Evolutionary conservation across 192 early-diverging fungal genomes (phyloP).

Genomic region (Radiomyces spectabilis): DNA sequence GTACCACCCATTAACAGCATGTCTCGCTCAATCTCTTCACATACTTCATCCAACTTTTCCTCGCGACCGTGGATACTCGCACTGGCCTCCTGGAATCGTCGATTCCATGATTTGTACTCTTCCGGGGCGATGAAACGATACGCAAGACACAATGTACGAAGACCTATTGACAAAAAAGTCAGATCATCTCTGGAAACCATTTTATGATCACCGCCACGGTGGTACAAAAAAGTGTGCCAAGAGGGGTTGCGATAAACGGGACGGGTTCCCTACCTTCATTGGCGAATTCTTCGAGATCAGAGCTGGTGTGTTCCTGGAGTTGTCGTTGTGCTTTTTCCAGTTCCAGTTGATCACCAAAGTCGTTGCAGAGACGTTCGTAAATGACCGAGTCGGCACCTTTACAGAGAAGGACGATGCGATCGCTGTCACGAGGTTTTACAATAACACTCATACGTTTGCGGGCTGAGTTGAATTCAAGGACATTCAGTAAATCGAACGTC

Average conservation of each 20-base stretch:
- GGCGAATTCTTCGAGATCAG: conserved; percentile 83
- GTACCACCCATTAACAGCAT: conserved; percentile 88
- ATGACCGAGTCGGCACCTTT: conserved; percentile 96
- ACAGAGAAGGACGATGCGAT: conserved; percentile 68
- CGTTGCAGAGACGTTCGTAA: conserved; percentile 58
- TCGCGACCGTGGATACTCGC: conserved; percentile 75
- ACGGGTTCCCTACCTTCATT: conserved; percentile 41
- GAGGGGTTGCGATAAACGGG: too few species aligned
- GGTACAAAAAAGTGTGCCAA: too few species aligned
- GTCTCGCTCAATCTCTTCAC: conserved; percentile 73
- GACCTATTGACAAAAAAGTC: conserved; percentile 23
- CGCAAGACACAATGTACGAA: conserved; percentile 87
- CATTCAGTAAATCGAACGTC: conserved; percentile 58
- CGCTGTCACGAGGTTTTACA: conserved; percentile 59
- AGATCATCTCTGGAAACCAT: too few species aligned
- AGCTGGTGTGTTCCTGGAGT: conserved; percentile 58
- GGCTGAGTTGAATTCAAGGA: conserved; percentile 87
- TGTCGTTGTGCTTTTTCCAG: conserved; percentile 51
- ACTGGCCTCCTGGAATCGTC: conserved; percentile 65
- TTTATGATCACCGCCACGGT: too few species aligned
- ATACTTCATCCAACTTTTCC: conserved; percentile 65
- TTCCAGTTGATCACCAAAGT: conserved; percentile 24
- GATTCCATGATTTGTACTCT: conserved; percentile 64
- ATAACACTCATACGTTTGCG: conserved; percentile 97
- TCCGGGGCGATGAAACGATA: conserved; percentile 66